phyloP scores from a whole-genome alignment of 768 basidiomycete genomes.

The Hygrophoropsis aurantiaca region DNA sequence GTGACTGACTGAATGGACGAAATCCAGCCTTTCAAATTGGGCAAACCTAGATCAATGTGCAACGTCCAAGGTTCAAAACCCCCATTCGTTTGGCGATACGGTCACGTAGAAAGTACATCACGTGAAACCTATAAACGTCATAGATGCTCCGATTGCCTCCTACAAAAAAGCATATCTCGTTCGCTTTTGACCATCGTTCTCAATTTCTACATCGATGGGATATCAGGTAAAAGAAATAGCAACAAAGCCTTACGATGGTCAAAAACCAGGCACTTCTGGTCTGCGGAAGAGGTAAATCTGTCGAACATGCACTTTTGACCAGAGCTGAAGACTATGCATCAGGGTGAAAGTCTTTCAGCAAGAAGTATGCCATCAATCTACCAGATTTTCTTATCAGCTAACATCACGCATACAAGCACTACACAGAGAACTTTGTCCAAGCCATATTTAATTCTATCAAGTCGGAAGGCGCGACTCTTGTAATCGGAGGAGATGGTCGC shows the following conservation, averaged over 20 bases:
- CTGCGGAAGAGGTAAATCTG: constrained; percentile 82
- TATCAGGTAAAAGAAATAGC: constrained; percentile 60
- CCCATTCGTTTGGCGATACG: background rate
- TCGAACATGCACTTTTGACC: constrained; percentile 9
- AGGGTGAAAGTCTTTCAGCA: constrained; percentile 99
- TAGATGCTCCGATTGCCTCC: background rate
- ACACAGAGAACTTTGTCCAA: constrained; percentile 98
- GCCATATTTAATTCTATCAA: constrained; percentile 91
- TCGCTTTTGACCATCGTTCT: background rate
- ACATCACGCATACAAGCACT: constrained; percentile 61
- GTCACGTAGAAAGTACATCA: constrained; percentile 16
- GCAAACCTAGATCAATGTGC: too few species aligned
- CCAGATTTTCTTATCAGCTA: constrained; percentile 11
- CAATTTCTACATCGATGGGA: constrained; percentile 34
- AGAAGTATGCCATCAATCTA: constrained; percentile 53
- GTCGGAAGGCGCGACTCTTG: constrained; percentile 76
- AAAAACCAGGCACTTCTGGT: constrained; percentile 98
- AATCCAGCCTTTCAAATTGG: background rate
- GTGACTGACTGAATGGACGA: too few species aligned
- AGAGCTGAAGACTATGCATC: constrained; percentile 18
- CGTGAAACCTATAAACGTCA: constrained; percentile 16
- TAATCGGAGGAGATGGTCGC: constrained; percentile 96
- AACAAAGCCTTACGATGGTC: constrained; percentile 89
- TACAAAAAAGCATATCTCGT: constrained; percentile 13
- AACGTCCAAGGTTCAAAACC: too few species aligned